A percentile compares a stretch with the other conserved stretches of the same genome.
These are phyloP conservation scores for Perkinsela sp. DNA, from an alignment of 208 protist genomes.

Conservation along the genomic window DNA sequence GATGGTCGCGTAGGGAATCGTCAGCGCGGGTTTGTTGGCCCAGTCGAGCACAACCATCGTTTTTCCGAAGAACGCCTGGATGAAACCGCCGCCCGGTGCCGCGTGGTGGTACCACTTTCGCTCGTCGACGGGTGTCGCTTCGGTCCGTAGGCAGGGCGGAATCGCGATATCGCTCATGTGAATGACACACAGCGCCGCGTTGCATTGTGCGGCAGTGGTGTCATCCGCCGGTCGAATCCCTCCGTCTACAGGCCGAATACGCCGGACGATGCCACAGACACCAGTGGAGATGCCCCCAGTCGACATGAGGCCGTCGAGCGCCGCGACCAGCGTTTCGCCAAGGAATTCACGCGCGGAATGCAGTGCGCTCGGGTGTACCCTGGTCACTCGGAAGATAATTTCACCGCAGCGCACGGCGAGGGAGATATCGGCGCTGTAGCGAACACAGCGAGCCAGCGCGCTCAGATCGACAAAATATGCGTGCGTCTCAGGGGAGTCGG, in stretches of 20 bases:
- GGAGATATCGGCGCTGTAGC: background rate
- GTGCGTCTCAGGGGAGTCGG: background rate
- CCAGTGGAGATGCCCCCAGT: background rate
- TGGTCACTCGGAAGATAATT: background rate
- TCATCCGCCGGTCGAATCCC: no score
- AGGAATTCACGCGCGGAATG: background rate
- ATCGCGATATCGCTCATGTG: background rate
- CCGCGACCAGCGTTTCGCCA: background rate
- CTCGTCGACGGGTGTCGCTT: background rate
- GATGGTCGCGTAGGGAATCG: background rate
- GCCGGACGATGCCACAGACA: background rate
- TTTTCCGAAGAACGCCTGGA: background rate
- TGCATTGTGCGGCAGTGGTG: background rate
- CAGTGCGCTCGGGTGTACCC: background rate
- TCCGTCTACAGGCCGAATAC: background rate
- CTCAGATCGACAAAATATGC: background rate
- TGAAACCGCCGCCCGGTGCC: background rate
- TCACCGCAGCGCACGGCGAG: background rate
- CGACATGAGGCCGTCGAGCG: background rate
- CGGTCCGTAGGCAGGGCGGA: background rate
- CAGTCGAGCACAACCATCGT: background rate
- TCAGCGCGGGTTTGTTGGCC: background rate
- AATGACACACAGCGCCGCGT: background rate
- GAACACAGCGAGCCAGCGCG: background rate
- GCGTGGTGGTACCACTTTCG: background rate